Evolutionary conservation across 371 early-diverging fungal species (phyloP), one percentile per base, ranked within the genome.

Genomic region (Lichtheimia corymbifera): DNA sequence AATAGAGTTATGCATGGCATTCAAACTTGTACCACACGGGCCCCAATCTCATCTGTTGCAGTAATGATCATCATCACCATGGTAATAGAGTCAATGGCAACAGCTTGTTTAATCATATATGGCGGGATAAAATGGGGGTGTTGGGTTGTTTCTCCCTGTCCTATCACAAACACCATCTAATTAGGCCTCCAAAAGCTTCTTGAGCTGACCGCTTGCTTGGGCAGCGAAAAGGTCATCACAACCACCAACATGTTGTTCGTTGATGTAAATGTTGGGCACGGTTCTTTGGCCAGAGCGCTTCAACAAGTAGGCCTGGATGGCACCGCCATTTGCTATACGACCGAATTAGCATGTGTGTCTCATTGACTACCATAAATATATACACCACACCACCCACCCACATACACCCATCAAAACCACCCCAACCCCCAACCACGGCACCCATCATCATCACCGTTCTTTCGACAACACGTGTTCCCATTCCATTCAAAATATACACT

Each of bases 191-290:
- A 88, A 72, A 30, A 88, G 64, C 41, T 71, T 49, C 53, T 79
- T 50, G 59, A 93, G 76, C 52, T 74, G 71, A 30, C 87, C 88
- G 24, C 42, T 66, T 4, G 54, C 52, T 40, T 90, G 67, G 27
- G 83, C 78, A 11, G 59, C 73, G 24, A 80, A 59, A 5, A 93
- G 72, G 30, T 86, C 82, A 60, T 88, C 88, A 62, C 84, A 86
- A 25, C 93, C 95, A 20, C 95, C 96, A 67, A 94, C 67, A 61
- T 93, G 93, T 43, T 85, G 64, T 45, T 79, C 74, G 15, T 83
- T 76, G 65, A 93, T 88, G 69, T 91, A 96, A 63, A 94, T 86
- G 72, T 93, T 95, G 59, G 95, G 96, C 18, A 95, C 93, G 14
- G 92, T 91, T 43, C 88, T 73, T 78, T 94, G 94, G 2, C 87